Base-by-base conservation (phyloP, 108 stramenopile genomes). In the Pseudonitzschia pungens region DNA sequence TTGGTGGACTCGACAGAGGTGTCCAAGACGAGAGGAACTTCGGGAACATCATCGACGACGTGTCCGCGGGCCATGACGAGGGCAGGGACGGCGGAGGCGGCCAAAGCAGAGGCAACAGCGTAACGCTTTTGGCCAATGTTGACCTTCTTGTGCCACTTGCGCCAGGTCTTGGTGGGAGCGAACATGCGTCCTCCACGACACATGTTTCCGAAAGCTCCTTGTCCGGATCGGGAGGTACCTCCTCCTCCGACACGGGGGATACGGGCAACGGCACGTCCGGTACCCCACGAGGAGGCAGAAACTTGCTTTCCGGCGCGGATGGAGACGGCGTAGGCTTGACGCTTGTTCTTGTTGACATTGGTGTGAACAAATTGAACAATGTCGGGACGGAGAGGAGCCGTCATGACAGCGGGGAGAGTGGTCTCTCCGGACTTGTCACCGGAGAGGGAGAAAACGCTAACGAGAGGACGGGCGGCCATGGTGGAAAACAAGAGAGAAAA, bases 191-290 rank as follows among this genome's bases (percentile, higher is more conserved):
- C 98, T 45, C 88, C 85, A 74, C 95, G 95, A 82, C 96, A 97
- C 95, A 96, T 97, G 91, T 96, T 97, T 69, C 99, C 99, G 91
- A 97, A 99, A 58, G 99, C 99, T 81, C 95, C 99, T 81, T 99
- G 99, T 76, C 98, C 98, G 71, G 97, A 97, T 57, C 97, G 95
- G 72, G 93, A 95, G 70, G 99, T 99, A 85, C 99, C 99, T 56
- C 97, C 97, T 52, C 98, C 98, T 60, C 94, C 92, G 33, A 99
- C 98, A 87, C 99, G 98, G 68, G 99, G 98, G 82, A 99, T 98
- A 93, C 99, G 99, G 58, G 99, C 95, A 45, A 99, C 99, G 78
- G 99, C 99, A 82, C 99, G 98, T 68, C 99, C 99, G 68, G 99
- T 99, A 72, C 99, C 99, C 99, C 99, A 99, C 1, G 98, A 98